Percentiles rank a stretch among this genome's conserved stretches.
Conservation (phyloP, 192 early-diverging fungal genomes). For the Phlyctochytrium bullatum region DNA sequence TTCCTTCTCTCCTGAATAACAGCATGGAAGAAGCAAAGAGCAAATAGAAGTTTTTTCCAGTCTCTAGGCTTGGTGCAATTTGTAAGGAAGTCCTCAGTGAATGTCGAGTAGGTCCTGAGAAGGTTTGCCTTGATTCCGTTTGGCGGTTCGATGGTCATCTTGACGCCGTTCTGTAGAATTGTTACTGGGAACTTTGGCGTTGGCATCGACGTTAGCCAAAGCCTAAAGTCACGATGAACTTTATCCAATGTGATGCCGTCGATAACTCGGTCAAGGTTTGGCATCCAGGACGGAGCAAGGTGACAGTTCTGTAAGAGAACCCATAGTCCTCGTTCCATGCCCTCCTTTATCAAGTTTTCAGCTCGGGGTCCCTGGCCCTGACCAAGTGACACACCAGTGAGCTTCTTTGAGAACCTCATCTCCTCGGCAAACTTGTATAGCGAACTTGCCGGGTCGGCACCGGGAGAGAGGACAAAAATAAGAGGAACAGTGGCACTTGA, state of each 20-base stretch:
- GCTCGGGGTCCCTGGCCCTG: constrained; percentile 61
- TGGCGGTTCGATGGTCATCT: constrained; percentile 59
- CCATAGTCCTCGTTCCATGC: constrained; percentile 60
- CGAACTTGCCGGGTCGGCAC: constrained; percentile 55
- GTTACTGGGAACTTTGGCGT: constrained; percentile 60
- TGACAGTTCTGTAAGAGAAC: constrained; percentile 61
- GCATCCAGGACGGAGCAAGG: constrained; percentile 61
- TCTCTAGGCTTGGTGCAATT: constrained; percentile 41
- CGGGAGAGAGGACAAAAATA: constrained; percentile 59
- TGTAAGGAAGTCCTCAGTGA: constrained; percentile 55
- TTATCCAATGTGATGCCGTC: constrained; percentile 54
- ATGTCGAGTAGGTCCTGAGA: constrained; percentile 52
- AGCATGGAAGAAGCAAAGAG: constrained; percentile 60
- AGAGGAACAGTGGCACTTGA: constrained; percentile 52
- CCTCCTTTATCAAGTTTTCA: constrained; percentile 56
- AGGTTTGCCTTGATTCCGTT: constrained; percentile 63
- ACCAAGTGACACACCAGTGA: constrained; percentile 53
- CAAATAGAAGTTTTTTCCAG: constrained; percentile 58
- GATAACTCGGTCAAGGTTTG: constrained; percentile 54
- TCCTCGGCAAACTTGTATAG: constrained; percentile 64
- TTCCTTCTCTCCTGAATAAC: constrained; percentile 58
- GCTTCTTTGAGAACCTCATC: constrained; percentile 56
- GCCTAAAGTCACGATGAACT: constrained; percentile 55
- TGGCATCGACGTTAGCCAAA: constrained; percentile 61
- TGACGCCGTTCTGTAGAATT: constrained; percentile 61